Base-by-base conservation (phyloP, 2,329 filamentous ascomycete species). In the Aspergillus fumigatiaffinis region DNA sequence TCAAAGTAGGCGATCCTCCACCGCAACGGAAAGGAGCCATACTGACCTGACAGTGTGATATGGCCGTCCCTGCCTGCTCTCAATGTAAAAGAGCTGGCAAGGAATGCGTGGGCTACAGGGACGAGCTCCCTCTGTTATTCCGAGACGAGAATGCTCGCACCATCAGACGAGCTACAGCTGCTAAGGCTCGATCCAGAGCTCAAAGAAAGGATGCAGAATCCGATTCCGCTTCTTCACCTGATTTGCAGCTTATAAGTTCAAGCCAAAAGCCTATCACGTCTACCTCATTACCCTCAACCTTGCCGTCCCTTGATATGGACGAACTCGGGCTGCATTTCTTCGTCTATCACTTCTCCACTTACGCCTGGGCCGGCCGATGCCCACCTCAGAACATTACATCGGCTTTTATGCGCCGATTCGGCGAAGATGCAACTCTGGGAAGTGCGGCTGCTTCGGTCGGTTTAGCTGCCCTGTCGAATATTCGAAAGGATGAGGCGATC, bases 11-110 rank as follows among this genome's bases (percentile, higher is more conserved):
- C 32, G 5, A 38, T 17, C 32, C 14, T 17, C 3, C 14, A 3
- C 14, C 14, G 14, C 14, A 38, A 32, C 5, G 5, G 5, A 58
- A 57, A 47, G 35, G 12, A 50, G 52, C 42, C 29, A 50, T 32
- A 25, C 52, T 58, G 50, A 53, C 51, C 8, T 53, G 21, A 42
- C 51, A 72, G 70, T 73, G 70, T 60, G 69, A 72, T 50, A 65
- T 66, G 29, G 59, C 60, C 17, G 57, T 62, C 7, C 65, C 67
- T 7, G 61, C 63, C 21, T 73, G 70, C 55, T 67, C 69, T n/a
- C 70, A 71, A 56, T 73, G 69, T 53, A 66, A 55, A 44, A 62
- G 70, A 50, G 68, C 63, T 23, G 66, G 67, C 23, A 65, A 71
- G 46, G 41, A 60, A 47, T 72, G 70, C 46, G 60, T 65, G 41